Conservation (phyloP, 2,329 filamentous ascomycete genomes). For the Aspergillus luchuensis region DNA sequence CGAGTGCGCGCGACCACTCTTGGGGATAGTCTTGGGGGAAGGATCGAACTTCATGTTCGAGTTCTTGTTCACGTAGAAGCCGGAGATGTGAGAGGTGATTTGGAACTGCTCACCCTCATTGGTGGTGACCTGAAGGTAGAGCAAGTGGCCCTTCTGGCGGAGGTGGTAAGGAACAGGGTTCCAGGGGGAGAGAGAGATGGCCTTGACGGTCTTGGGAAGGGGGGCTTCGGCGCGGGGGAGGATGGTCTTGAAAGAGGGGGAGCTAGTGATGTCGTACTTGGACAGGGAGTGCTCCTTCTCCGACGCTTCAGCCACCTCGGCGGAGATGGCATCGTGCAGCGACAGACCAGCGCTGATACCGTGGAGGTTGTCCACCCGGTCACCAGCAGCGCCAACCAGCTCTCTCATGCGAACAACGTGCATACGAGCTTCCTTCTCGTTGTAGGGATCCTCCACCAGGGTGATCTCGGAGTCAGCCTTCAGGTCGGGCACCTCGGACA, state of each 20-base stretch:
- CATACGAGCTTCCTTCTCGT: slow-evolving; percentile 95
- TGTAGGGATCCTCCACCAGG: slow-evolving; percentile 92
- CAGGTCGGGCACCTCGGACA: slow-evolving; percentile 84
- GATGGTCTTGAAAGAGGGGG: slow-evolving; percentile 69
- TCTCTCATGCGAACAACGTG: slow-evolving; percentile 90
- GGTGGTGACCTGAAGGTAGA: slow-evolving; percentile 86
- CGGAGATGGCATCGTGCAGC: slow-evolving; percentile 75
- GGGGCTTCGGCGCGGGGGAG: slow-evolving; percentile 67
- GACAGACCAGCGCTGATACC: slow-evolving; percentile 84
- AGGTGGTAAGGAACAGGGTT: slow-evolving; percentile 93
- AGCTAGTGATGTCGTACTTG: slow-evolving; percentile 75
- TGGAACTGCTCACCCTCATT: slow-evolving; percentile 94
- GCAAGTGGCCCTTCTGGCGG: slow-evolving; percentile 84
- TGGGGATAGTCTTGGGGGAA: slow-evolving; percentile 74
- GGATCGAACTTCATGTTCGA: slow-evolving; percentile 96
- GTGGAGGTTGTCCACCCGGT: slow-evolving; percentile 83
- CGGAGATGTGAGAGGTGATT: slow-evolving; percentile 88
- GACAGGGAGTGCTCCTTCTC: slow-evolving; percentile 59
- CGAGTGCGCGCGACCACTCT: slow-evolving; percentile 79
- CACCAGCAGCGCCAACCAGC: slow-evolving; percentile 85
- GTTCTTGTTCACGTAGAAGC: slow-evolving; percentile 96
- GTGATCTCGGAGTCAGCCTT: slow-evolving; percentile 74
- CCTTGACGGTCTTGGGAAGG: slow-evolving; percentile 87
- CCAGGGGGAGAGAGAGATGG: slow-evolving; percentile 86
- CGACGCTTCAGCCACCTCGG: slow-evolving; percentile 47